Base-by-base conservation (phyloP, 2,329 filamentous ascomycete genomes). In the Talaromyces amestolkiae region DNA sequence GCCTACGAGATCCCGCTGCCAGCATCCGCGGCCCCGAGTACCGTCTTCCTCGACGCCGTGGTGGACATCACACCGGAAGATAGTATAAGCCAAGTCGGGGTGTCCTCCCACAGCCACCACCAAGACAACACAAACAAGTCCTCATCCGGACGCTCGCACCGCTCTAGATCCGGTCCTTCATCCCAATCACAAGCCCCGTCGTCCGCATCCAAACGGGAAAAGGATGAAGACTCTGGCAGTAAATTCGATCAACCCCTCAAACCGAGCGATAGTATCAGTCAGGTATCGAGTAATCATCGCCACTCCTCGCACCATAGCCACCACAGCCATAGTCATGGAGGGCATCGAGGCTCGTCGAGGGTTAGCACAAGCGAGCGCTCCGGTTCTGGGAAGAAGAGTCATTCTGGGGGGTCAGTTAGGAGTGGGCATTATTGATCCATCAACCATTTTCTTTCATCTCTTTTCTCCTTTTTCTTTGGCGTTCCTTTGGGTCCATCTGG, bases 81-180 rank as follows among this genome's bases (percentile, higher is more conserved):
- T 77, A 96, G 92, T 0, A 86, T 93, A 67, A 88, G 88, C 69
- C 90, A 92, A 58, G 83, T 93, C 31, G 76, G 73, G n/a, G 68
- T 70, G 37, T 43, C 37, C 9, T 31, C 27, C 15, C 35, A 53
- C 19, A 73, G 67, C 17, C 69, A 71, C 17, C 69, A 71, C 51
- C 70, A 69, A 39, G 71, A 74, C 9, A 69, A 73, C 45, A 43
- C 17, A 2, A 9, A 51, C 7, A 61, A 47, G 51, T 64, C 61
- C 7, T 66, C 62, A 27, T 66, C 66, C 1, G 53, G 64, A 8
- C 69, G 69, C 31, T 73, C 71, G 15, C 68, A 67, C 8, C 68
- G 71, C 27, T 66, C 58, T 2, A 58, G 37, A 61, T 76, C 74
- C 1, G 75, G 71, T 65, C 59, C 69, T 11, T 63, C 62, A 1